Conservation (phyloP, 305 asterid genomes). For the Petunia hybrid region DNA sequence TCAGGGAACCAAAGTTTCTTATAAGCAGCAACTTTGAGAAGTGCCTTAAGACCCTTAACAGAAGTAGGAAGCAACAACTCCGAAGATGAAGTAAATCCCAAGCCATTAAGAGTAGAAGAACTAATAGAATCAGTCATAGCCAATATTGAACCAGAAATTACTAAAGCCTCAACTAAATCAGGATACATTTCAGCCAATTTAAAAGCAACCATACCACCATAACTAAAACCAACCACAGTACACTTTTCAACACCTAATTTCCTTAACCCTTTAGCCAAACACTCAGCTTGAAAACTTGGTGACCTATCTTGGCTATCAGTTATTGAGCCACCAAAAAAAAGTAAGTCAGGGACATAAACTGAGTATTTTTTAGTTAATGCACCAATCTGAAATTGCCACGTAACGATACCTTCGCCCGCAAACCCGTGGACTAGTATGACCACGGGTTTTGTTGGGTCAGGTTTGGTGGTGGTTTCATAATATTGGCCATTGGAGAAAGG, state of each 20-base stretch:
- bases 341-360: slow-evolving; percentile 84
- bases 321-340: slow-evolving; percentile 85
- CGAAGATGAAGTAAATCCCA: slow-evolving; percentile 74
- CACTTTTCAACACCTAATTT: slow-evolving; percentile 76
- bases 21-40: slow-evolving; percentile 71
- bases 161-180: slow-evolving; percentile 66
- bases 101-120: slow-evolving; percentile 49
- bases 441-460: slow-evolving; percentile 63
- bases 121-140: slow-evolving; percentile 83
- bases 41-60: slow-evolving; percentile 72
- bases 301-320: slow-evolving; percentile 72
- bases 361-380: slow-evolving; percentile 70
- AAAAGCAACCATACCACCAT: slow-evolving; percentile 97
- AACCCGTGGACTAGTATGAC: slow-evolving; percentile 89
- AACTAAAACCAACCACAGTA: slow-evolving; percentile 85
- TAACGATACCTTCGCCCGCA: slow-evolving; percentile 86
- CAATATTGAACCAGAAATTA: slow-evolving; percentile 73
- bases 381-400: slow-evolving; percentile 69
- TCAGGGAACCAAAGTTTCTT: slow-evolving; percentile 93
- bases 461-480: slow-evolving; percentile 26
- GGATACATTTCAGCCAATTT: slow-evolving; percentile 86
- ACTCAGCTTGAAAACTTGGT: slow-evolving; percentile 83
- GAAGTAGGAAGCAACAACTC: slow-evolving; percentile 79
- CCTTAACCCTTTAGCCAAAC: slow-evolving; percentile 64
- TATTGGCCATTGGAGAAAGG: slow-evolving; percentile 20